These are phyloP conservation scores for Suillus variegatus DNA, from an alignment of 768 basidiomycete genomes.

Conservation along the genomic window DNA sequence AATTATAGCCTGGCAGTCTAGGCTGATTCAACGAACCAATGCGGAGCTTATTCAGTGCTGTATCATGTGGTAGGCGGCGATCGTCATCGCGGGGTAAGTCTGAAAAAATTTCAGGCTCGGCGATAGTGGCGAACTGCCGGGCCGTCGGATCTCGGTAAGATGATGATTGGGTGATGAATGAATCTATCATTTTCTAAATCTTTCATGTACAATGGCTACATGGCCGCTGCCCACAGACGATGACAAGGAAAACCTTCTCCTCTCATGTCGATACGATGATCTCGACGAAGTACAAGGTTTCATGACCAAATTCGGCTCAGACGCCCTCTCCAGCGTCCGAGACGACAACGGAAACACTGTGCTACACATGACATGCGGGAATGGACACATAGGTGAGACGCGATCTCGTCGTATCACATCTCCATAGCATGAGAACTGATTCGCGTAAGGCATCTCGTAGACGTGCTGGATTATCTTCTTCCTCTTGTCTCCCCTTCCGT, in stretches of 20 bases:
- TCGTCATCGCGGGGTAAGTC: too few species aligned
- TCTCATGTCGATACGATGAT: slow-evolving; percentile 88
- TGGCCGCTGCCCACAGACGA: slow-evolving; percentile 42
- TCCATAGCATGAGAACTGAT: slow-evolving; percentile 31
- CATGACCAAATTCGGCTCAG: slow-evolving; percentile 55
- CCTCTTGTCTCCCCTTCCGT: slow-evolving; percentile 55
- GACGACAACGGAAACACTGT: slow-evolving; percentile 81
- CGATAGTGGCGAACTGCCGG: background rate
- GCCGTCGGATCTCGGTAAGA: background rate
- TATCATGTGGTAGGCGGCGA: too few species aligned
- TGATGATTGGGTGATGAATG: too few species aligned
- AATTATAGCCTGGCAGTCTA: background rate
- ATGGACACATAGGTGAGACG: slow-evolving; percentile 81
- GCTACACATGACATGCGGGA: slow-evolving; percentile 86
- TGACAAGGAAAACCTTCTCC: slow-evolving; percentile 71
- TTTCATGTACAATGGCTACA: slow-evolving; percentile 8
- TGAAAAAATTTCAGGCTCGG: too few species aligned
- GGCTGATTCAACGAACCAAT: background rate
- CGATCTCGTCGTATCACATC: slow-evolving; percentile 8
- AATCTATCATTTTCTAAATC: background rate
- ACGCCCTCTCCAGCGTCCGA: slow-evolving; percentile 46
- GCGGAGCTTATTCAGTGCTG: background rate
- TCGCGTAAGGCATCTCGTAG: slow-evolving; percentile 54
- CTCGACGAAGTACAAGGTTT: slow-evolving; percentile 75
- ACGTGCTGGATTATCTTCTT: slow-evolving; percentile 74